These are phyloP conservation scores for Polygonum maritimum DNA, from an alignment of 148 eudicot species.

Conservation along the genomic window DNA sequence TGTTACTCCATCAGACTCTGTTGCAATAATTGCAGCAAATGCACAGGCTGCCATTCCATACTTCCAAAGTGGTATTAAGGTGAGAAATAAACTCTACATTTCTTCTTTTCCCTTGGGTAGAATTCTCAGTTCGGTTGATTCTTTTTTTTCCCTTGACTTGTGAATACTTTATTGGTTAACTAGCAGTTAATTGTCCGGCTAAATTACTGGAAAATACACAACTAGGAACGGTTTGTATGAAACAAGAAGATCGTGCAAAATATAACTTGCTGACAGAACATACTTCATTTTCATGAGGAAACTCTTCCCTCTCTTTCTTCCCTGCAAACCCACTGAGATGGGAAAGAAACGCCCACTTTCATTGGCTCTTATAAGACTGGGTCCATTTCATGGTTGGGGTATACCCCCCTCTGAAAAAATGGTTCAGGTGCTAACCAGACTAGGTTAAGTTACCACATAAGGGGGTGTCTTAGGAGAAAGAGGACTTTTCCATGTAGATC, in stretches of 20 bases:
- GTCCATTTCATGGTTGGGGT: too few species aligned
- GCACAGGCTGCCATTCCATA: conserved; percentile 91
- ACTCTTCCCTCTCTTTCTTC: not conserved
- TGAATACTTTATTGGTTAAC: not conserved
- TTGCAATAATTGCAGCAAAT: conserved; percentile 94
- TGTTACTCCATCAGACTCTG: conserved; percentile 98
- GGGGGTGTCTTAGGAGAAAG: too few species aligned
- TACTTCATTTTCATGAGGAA: not conserved
- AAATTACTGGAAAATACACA: not conserved
- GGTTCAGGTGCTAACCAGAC: too few species aligned
- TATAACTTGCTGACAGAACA: not conserved
- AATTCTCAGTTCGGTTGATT: not conserved
- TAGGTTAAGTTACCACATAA: too few species aligned
- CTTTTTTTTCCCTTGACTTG: not conserved
- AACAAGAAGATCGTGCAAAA: not conserved
- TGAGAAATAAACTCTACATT: conserved; percentile 14
- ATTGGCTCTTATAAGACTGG: not conserved
- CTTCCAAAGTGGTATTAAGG: conserved; percentile 74
- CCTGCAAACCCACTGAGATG: not conserved
- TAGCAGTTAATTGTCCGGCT: not conserved
- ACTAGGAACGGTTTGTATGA: not conserved
- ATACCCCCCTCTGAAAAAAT: too few species aligned
- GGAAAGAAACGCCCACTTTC: not conserved
- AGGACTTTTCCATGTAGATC: too few species aligned
- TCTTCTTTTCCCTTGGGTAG: not conserved